Conservation (phyloP, 1,284 basidiomycete species). For the Sphaerobolus stellatus region DNA sequence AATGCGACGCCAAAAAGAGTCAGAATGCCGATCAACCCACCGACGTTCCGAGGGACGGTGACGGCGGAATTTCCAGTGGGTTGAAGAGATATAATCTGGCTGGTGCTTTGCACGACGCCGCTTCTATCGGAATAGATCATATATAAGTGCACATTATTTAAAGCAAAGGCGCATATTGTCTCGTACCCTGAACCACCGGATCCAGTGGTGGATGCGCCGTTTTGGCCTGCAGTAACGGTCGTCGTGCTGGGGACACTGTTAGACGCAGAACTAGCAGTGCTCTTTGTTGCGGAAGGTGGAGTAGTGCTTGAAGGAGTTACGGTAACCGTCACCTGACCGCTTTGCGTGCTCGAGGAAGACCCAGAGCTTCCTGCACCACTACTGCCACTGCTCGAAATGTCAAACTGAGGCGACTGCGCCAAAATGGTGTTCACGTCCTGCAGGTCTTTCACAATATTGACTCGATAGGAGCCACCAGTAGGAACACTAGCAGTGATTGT, state of each 20-base stretch:
- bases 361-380: not conserved
- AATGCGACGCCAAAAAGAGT: not conserved
- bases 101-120: not conserved
- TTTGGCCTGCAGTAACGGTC: not conserved
- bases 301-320: not conserved
- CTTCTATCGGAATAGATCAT: no score
- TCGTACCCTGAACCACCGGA: not conserved
- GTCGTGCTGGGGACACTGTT: not conserved
- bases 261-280: not conserved
- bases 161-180: not conserved
- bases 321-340: no score
- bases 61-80: not conserved
- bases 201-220: no score
- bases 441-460: conserved; percentile 33
- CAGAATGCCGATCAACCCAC: not conserved
- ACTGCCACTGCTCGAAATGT: conserved; percentile 19
- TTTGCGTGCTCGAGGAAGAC: no score
- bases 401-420: conserved; percentile 37
- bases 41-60: no score
- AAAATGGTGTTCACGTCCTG: conserved; percentile 23
- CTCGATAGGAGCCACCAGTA: conserved; percentile 23
- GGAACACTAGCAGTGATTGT: conserved; percentile 11
- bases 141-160: no score
- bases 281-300: not conserved
- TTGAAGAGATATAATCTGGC: not conserved